Evolutionary conservation across 2,329 filamentous ascomycete species (phyloP), one percentile per base, ranked within the genome.

Genomic region (Sclerotinia borealis): DNA sequence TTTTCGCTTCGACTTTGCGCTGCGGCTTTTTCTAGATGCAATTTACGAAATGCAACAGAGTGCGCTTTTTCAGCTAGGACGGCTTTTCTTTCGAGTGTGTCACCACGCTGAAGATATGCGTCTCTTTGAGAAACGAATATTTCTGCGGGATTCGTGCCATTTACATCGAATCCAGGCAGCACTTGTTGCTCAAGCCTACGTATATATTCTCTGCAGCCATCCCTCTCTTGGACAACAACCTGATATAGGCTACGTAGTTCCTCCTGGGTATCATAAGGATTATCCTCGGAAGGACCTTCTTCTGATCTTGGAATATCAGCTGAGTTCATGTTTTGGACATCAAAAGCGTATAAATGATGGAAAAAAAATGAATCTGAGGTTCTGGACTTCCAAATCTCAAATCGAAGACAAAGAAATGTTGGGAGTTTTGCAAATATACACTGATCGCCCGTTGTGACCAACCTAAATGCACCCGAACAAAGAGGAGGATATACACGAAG

Each of bases 111-210:
- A 49, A 58, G 41, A 8, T 49, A 63, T 49, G 25, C 25, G 5
- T 63, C 31, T 15, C 27, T 63, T n/a, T 63, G 51, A 0, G n/a
- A 22, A 11, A 45, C 41, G 8, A 63, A 45, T 19, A 56, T 17
- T 1, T 36, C 17, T n/a, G 37, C 39, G 5, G 22, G n/a, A 13
- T 63, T 63, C 19, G 51, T 47, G 43, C 43, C 54, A 58, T 58
- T 37, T 15, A 47, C 51, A 31, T 29, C 41, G 22, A 58, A 27
- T 22, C 34, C 15, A 17, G 41, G 51, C 7, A 39, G 31, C 2
- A 49, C 15, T 39, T 58, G 60, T 41, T 36, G n/a, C 45, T 63
- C 60, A 22, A 63, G 60, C 36, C 6, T 11, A n/a, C 3, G 39
- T 2, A 27, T 43, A 55, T 56, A 41, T 31, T 58, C 45, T 48